Evolutionary conservation across 768 basidiomycete genomes (phyloP), one percentile per base, ranked within the genome.

Genomic region (Boletus tomentosulus): DNA sequence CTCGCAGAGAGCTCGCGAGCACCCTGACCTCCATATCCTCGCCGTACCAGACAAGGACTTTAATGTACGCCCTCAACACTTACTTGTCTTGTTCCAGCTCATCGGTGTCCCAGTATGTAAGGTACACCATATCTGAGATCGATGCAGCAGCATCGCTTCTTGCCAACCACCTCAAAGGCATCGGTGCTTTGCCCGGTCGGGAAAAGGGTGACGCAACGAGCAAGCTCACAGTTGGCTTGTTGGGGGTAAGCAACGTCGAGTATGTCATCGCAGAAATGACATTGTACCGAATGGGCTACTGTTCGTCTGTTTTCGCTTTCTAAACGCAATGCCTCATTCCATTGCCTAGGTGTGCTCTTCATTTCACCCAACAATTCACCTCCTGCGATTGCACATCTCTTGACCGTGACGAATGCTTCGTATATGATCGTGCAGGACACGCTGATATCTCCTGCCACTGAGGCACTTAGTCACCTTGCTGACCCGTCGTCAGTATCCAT

Each of bases 311-410:
- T 16, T 42, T 22, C 16, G 2, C 11, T 45, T 2, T 1, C 37
- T 38, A 25, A 6, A 2, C 24, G 24, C 10, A 2, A 5, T 11
- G n/a, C 19, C 27, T 53, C 19, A 56, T 11, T 25, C 16, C 8
- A 1, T 49, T 19, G n/a, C 15, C 25, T 19, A 67, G 58, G 57
- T 10, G 64, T 69, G 1, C 72, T 74, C 37, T 69, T 74, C 9
- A 63, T 76, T 6, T 76, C 76, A 6, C 68, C 74, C 5, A 71
- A 76, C 56, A 81, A 80, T 61, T 79, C 78, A 0, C 68, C 75
- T 0, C 63, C 71, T 5, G 79, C 78, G 5, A 71, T 77, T 25
- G 77, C 77, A 1, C 73, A 79, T 55, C 67, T 82, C 19, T 64
- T 79, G 56, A 53, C 62, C 2, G 51, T 37, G 37, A 69, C 66